Conservation (phyloP, 768 basidiomycete species). For the Boletus patriciae region DNA sequence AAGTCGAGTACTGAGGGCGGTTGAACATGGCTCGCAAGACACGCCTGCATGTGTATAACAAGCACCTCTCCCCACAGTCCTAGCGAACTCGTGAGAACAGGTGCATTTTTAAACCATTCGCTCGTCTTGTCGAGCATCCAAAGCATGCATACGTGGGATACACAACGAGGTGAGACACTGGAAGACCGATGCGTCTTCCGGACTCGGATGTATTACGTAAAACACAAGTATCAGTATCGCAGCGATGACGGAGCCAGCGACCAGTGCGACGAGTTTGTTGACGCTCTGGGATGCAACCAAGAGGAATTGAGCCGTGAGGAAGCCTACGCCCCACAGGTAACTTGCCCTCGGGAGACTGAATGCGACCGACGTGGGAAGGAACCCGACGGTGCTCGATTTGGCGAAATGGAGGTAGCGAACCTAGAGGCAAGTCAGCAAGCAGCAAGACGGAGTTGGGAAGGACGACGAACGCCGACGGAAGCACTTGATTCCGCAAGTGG, state of each 20-base stretch:
- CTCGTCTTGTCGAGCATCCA: neutral
- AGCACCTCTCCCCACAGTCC: too few species aligned
- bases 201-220: slow-evolving; percentile 9
- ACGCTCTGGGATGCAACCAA: slow-evolving; percentile 13
- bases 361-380: slow-evolving; percentile 48
- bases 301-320: slow-evolving; percentile 32
- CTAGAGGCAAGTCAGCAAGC: slow-evolving; percentile 23
- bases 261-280: slow-evolving; percentile 12
- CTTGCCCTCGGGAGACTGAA: slow-evolving; percentile 55
- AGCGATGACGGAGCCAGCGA: slow-evolving; percentile 7
- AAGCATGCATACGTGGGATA: slow-evolving; percentile 4
- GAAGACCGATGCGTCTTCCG: slow-evolving; percentile 14
- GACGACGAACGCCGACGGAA: slow-evolving; percentile 44
- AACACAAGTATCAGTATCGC: slow-evolving; percentile 11
- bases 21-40: neutral
- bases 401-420: slow-evolving; percentile 32
- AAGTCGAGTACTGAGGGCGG: neutral
- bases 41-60: too few species aligned
- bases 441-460: neutral
- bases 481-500: slow-evolving; percentile 31
- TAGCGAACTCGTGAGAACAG: too few species aligned
- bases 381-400: slow-evolving; percentile 42
- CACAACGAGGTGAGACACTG: slow-evolving; percentile 2
- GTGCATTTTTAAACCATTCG: slow-evolving; percentile 12
- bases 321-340: slow-evolving; percentile 47